A percentile compares a stretch with the other conserved stretches of the same genome.
Evolutionary conservation across 805 yeast species (phyloP).

Genomic region (Jamesozyma jinghongensis): DNA sequence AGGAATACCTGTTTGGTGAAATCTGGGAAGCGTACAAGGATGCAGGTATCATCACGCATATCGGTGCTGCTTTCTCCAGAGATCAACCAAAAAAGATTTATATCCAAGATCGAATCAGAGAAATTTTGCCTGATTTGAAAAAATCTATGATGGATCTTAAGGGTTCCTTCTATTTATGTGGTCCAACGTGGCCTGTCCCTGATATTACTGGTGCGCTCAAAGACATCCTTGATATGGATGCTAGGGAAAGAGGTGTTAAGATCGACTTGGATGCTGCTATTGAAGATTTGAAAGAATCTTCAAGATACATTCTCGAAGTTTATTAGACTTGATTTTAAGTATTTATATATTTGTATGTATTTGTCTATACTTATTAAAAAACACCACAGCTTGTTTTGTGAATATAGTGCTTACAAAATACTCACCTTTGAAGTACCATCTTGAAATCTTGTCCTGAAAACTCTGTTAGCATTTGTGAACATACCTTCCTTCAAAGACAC

Average conservation of each 20-base stretch:
- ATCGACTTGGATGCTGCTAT: constrained; percentile 71
- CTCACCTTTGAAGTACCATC: constrained; percentile 94
- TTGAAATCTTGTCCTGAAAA: constrained; percentile 87
- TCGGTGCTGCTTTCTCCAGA: constrained; percentile 97
- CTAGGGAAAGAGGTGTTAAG: constrained; percentile 53
- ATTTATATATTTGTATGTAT: not conserved
- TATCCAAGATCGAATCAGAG: constrained; percentile 87
- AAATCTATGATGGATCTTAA: constrained; percentile 68
- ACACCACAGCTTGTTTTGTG: not conserved
- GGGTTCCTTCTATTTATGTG: constrained; percentile 93
- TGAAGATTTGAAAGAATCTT: constrained; percentile 87
- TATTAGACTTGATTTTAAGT: constrained; percentile 40
- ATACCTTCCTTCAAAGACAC: constrained; percentile 96
- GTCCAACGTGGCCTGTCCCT: constrained; percentile 99
- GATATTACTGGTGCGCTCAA: constrained; percentile 85
- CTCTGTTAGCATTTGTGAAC: constrained; percentile 94
- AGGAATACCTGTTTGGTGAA: constrained; percentile 94
- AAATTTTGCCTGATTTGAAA: constrained; percentile 60
- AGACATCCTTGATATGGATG: constrained; percentile 68
- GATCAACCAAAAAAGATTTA: constrained; percentile 93
- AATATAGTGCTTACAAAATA: constrained; percentile 38
- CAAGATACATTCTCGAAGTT: constrained; percentile 88
- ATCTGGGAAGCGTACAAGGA: constrained; percentile 93
- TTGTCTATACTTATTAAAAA: not conserved
- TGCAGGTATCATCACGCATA: constrained; percentile 85